These are phyloP conservation scores for Aspergillus caelatus DNA, from an alignment of 2,329 filamentous ascomycete genomes.

Conservation along the genomic window DNA sequence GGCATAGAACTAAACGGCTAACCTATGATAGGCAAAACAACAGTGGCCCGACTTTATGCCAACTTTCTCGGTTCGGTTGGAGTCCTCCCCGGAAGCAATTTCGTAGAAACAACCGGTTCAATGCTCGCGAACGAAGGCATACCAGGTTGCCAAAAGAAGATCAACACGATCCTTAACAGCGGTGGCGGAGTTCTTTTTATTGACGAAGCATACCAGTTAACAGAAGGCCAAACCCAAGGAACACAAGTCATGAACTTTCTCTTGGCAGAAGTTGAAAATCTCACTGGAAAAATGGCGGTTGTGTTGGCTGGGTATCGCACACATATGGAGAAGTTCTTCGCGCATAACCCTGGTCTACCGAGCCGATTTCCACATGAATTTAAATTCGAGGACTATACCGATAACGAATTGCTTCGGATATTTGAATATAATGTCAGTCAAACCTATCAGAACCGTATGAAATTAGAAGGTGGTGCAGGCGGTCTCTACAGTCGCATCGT, in stretches of 20 bases:
- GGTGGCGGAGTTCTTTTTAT: conserved; percentile 75
- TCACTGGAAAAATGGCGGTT: conserved; percentile 69
- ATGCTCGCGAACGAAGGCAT: conserved; percentile 66
- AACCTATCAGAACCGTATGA: conserved; percentile 60
- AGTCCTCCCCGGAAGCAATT: conserved; percentile 61
- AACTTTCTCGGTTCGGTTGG: conserved; percentile 65
- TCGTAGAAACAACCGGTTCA: conserved; percentile 71
- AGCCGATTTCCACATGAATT: conserved; percentile 70
- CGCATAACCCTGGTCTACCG: conserved; percentile 70
- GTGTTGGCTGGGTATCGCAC: conserved; percentile 73
- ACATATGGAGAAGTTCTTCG: conserved; percentile 76
- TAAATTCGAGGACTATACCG: conserved; percentile 69
- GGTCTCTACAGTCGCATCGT: conserved; percentile 69
- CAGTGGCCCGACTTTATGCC: conserved; percentile 71
- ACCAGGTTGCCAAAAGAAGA: conserved; percentile 56
- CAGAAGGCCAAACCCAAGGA: conserved; percentile 60
- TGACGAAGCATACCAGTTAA: conserved; percentile 77
- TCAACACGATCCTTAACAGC: conserved; percentile 58
- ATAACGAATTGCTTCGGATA: conserved; percentile 66
- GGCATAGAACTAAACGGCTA: neutral
- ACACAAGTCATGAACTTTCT: conserved; percentile 69
- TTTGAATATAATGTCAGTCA: conserved; percentile 57
- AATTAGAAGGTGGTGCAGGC: conserved; percentile 58
- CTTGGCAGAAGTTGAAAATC: conserved; percentile 72
- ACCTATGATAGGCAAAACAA: conserved; percentile 65